A percentile compares a stretch with the other conserved stretches of the same genome.
Conservation (phyloP, 1,284 basidiomycete genomes). For the Fomes fomentarius region DNA sequence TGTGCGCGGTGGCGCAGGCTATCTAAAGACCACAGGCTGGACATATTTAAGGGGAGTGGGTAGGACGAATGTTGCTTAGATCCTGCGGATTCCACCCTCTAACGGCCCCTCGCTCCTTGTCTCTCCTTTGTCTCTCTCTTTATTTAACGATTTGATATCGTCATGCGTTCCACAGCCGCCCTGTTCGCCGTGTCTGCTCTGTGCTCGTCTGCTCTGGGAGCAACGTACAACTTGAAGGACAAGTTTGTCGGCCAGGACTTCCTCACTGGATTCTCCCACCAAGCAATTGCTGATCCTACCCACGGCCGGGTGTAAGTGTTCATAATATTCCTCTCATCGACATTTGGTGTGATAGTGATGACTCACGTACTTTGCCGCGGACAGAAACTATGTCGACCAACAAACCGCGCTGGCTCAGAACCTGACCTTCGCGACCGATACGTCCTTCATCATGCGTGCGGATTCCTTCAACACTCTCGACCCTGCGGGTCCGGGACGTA, state of each 20-base stretch:
- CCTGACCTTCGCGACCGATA: conserved; percentile 35
- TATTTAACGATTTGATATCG: conserved; percentile 5
- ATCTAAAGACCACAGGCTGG: neutral
- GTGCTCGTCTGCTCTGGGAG: conserved; percentile 27
- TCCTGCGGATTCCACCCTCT: conserved; percentile 24
- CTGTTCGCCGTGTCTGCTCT: conserved; percentile 26
- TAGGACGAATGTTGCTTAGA: conserved; percentile 11
- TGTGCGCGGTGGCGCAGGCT: conserved; percentile 5
- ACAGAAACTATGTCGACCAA: conserved; percentile 41
- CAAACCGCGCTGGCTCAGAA: conserved; percentile 36
- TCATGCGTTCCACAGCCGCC: conserved; percentile 29
- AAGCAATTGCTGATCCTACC: conserved; percentile 61
- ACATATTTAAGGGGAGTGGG: conserved; percentile 14
- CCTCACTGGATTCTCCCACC: conserved; percentile 49
- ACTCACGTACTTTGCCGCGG: neutral
- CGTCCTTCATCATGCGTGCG: conserved; percentile 47
- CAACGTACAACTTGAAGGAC: conserved; percentile 47
- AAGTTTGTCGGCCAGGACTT: conserved; percentile 53
- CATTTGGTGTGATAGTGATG: neutral
- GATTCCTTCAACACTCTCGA: conserved; percentile 52
- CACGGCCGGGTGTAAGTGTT: conserved; percentile 61
- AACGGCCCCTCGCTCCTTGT: too few relatives aligned
- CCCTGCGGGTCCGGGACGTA: conserved; percentile 53
- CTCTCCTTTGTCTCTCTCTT: neutral
- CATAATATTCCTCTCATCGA: neutral